phyloP scores from a whole-genome alignment of 2,329 filamentous ascomycete genomes.

The Leptographium galeiforme region DNA sequence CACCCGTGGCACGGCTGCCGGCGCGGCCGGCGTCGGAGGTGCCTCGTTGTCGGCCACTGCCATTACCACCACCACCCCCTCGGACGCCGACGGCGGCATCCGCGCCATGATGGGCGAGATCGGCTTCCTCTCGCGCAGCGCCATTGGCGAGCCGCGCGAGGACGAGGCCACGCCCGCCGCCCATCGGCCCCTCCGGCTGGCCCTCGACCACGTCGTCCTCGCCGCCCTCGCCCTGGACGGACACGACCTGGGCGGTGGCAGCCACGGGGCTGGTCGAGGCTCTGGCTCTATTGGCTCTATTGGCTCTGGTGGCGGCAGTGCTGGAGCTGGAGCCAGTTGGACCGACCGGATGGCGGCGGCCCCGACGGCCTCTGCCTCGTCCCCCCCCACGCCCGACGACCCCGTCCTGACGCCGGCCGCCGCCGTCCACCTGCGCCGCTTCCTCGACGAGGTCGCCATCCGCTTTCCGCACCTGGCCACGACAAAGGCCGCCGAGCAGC shows the following conservation, averaged over 20 bases:
- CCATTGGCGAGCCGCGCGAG: constrained; percentile 18
- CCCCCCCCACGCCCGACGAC: not conserved
- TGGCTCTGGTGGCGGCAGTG: too few relatives aligned
- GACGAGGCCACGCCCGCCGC: constrained; percentile 1
- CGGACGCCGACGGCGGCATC: not conserved
- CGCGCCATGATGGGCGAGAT: constrained; percentile 18
- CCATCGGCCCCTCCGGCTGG: constrained; percentile 13
- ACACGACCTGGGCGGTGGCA: constrained; percentile 1
- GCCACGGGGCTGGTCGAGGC: not conserved
- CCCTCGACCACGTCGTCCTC: constrained; percentile 5
- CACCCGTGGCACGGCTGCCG: constrained; percentile 3
- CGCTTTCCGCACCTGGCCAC: not conserved
- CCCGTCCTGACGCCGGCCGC: not conserved
- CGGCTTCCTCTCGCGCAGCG: constrained; percentile 17
- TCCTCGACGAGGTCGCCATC: constrained; percentile 1
- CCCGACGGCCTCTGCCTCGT: too few relatives aligned
- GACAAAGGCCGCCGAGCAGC: not conserved
- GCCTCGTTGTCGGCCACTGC: not conserved
- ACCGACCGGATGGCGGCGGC: too few relatives aligned
- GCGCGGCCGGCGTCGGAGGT: too few relatives aligned
- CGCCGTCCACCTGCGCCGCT: not conserved
- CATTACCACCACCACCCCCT: not conserved
- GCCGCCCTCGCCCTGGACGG: constrained; percentile 7
- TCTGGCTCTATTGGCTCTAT: too few relatives aligned
- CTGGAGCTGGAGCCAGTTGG: too few relatives aligned